These are phyloP conservation scores for Scheffersomyces lignicola DNA, from an alignment of 1,139 yeast genomes.

Conservation along the genomic window DNA sequence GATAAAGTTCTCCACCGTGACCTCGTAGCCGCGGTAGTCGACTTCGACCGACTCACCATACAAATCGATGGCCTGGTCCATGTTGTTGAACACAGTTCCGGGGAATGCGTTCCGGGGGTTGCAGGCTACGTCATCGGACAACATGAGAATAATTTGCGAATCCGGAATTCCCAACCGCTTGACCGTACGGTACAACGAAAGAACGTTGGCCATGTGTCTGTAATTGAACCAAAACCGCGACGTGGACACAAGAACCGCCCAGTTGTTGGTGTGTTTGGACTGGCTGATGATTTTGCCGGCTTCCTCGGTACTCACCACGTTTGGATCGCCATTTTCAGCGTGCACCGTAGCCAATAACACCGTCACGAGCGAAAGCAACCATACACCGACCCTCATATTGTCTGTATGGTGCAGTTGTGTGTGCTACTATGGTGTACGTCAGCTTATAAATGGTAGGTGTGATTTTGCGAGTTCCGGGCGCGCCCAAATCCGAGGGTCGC, in stretches of 20 bases:
- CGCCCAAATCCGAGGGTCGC: too few relatives aligned
- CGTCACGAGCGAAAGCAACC: conserved; percentile 5
- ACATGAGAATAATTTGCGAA: conserved; percentile 93
- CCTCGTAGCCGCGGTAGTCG: conserved; percentile 96
- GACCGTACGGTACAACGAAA: conserved; percentile 93
- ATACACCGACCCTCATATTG: conserved; percentile 5
- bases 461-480: too few relatives aligned
- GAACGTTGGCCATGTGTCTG: conserved; percentile 94
- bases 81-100: conserved; percentile 92
- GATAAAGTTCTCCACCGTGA: conserved; percentile 93
- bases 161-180: conserved; percentile 96
- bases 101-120: conserved; percentile 95
- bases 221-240: conserved; percentile 98
- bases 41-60: conserved; percentile 96
- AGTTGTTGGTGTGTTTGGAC: conserved; percentile 74
- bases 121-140: conserved; percentile 96
- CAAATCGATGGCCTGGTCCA: conserved; percentile 89
- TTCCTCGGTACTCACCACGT: conserved; percentile 4
- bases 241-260: conserved; percentile 96
- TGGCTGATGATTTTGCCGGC: conserved; percentile 15
- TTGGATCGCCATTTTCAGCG: conserved; percentile 1
- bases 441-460: too few relatives aligned
- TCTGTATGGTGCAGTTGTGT: conserved; percentile 6
- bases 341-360: not conserved
- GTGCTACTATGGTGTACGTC: conserved; percentile 8